Conservation (phyloP, 305 asterid genomes). For the Stenogyne calaminthoides region DNA sequence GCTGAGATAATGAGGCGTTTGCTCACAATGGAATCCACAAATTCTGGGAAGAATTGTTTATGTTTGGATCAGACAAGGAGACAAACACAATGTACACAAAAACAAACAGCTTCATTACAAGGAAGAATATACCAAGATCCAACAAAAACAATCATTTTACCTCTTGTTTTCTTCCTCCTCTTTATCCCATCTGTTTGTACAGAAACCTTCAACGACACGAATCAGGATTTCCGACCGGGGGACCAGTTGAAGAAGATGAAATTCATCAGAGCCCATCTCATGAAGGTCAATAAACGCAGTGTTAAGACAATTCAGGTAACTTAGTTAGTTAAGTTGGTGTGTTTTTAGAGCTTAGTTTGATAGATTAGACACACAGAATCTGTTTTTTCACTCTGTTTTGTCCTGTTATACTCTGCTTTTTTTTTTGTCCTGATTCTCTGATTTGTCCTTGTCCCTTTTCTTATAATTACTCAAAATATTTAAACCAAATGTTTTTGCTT, state of each 20-base stretch:
- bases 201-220: slow-evolving; percentile 37
- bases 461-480: background rate
- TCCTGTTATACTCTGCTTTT: slow-evolving; percentile 17
- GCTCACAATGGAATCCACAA: slow-evolving; percentile 35
- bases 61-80: slow-evolving; percentile 45
- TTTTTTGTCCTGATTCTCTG: slow-evolving; percentile 5
- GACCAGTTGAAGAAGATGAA: slow-evolving; percentile 51
- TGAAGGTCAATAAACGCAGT: slow-evolving; percentile 71
- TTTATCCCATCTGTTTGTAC: slow-evolving; percentile 51
- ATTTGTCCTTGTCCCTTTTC: background rate
- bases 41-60: slow-evolving; percentile 21
- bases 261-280: slow-evolving; percentile 54
- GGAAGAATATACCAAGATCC: slow-evolving; percentile 35
- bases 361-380: background rate
- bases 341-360: background rate
- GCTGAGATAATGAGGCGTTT: slow-evolving; percentile 42
- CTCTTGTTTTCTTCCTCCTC: slow-evolving; percentile 57
- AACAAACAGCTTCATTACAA: slow-evolving; percentile 31
- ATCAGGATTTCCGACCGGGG: slow-evolving; percentile 54
- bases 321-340: background rate
- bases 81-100: slow-evolving; percentile 45
- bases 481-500: slow-evolving; percentile 10
- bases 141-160: slow-evolving; percentile 47
- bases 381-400: slow-evolving; percentile 24
- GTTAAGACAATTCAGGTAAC: slow-evolving; percentile 74